Conservation (phyloP, 352 stramenopile species). For the Pilasporangium apinafurcum region DNA sequence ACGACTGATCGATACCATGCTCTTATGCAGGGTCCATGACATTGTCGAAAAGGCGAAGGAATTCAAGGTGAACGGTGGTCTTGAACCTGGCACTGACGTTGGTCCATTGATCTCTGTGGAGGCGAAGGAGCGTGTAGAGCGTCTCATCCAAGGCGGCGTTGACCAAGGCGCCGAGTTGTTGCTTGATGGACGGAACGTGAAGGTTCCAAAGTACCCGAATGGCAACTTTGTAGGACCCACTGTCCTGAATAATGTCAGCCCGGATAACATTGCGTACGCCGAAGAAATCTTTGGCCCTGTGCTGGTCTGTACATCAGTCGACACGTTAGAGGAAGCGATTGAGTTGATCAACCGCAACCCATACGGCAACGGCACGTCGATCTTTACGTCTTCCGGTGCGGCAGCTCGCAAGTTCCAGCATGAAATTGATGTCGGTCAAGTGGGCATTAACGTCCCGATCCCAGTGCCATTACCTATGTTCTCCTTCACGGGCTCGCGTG, state of each 20-base stretch:
- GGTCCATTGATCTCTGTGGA: conserved; percentile 89
- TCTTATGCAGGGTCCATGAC: conserved; percentile 68
- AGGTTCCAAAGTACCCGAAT: conserved; percentile 89
- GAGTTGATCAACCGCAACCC: conserved; percentile 93
- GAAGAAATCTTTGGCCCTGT: conserved; percentile 99
- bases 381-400: conserved; percentile 94
- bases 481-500: conserved; percentile 95
- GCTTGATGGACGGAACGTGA: conserved; percentile 89
- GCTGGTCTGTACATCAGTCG: conserved; percentile 84
- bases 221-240: conserved; percentile 96
- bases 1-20: neutral
- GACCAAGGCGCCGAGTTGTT: conserved; percentile 87
- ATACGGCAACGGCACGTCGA: conserved; percentile 96
- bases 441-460: conserved; percentile 96
- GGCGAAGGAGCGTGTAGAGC: conserved; percentile 84
- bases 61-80: conserved; percentile 89
- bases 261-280: conserved; percentile 87
- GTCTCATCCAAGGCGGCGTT: conserved; percentile 86
- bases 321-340: conserved; percentile 96
- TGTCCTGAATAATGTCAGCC: conserved; percentile 79
- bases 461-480: conserved; percentile 97
- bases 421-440: conserved; percentile 95
- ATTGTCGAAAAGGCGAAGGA: conserved; percentile 87
- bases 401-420: conserved; percentile 96
- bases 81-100: conserved; percentile 65